phyloP scores from a whole-genome alignment of 768 basidiomycete species.

The Lepiota venenata region DNA sequence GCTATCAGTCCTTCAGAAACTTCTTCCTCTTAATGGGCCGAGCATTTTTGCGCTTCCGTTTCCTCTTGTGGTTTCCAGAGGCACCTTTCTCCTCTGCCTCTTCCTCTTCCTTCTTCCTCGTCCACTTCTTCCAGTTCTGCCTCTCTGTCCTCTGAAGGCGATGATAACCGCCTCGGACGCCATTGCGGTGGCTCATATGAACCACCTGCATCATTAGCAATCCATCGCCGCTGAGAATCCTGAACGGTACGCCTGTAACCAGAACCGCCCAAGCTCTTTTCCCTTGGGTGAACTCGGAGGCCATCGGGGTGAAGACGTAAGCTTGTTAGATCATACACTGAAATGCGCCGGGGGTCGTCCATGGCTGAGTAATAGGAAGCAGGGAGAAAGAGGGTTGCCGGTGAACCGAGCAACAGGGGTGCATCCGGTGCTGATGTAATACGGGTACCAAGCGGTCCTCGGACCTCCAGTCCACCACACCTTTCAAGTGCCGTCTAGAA shows the following conservation, averaged over 20 bases:
- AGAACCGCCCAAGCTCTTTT: conserved; percentile 29
- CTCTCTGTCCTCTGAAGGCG: conserved; percentile 3
- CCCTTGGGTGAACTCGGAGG: conserved; percentile 49
- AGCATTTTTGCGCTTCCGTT: conserved; percentile 12
- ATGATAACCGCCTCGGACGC: conserved; percentile 13
- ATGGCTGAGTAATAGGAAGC: neutral
- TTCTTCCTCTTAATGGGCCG: conserved; percentile 11
- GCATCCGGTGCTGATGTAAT: too few relatives aligned
- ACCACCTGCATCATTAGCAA: conserved; percentile 66
- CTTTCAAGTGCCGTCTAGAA: too few relatives aligned
- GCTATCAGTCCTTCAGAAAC: conserved; percentile 12
- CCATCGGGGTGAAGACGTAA: conserved; percentile 68
- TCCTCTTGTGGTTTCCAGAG: conserved; percentile 15
- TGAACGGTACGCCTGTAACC: conserved; percentile 29
- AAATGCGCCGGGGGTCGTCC: conserved; percentile 36
- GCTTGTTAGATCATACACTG: conserved; percentile 61
- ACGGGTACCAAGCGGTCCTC: too few relatives aligned
- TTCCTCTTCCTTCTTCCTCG: conserved; percentile 15
- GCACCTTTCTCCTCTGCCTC: conserved; percentile 17
- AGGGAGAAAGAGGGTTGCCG: too few relatives aligned
- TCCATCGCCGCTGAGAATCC: conserved; percentile 51
- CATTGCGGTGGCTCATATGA: conserved; percentile 29
- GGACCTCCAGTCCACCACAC: too few relatives aligned
- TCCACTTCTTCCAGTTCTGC: conserved; percentile 14
- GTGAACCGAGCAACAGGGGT: too few relatives aligned